These are phyloP conservation scores for Amanita muscaria DNA, from an alignment of 768 basidiomycete species.

Conservation along the genomic window DNA sequence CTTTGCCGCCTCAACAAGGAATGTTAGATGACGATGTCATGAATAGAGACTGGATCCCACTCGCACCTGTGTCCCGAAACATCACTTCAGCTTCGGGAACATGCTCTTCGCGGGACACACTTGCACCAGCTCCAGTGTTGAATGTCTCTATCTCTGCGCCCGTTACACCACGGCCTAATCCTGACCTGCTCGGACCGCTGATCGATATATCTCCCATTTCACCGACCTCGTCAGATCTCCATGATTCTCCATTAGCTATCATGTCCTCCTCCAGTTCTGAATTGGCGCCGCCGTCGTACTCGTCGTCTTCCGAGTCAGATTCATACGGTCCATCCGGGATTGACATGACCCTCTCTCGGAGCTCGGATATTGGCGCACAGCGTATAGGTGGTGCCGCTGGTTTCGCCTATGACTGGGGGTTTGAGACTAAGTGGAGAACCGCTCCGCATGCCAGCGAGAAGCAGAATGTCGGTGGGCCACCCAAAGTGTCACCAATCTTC, in stretches of 20 bases:
- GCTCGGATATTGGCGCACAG: slow-evolving; percentile 1
- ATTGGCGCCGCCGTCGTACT: not conserved
- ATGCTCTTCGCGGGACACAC: not conserved
- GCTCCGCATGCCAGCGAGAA: not conserved
- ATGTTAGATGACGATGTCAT: not conserved
- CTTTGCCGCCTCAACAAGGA: slow-evolving; percentile 2
- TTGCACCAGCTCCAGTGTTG: not conserved
- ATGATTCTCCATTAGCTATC: not conserved
- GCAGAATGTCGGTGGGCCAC: not conserved
- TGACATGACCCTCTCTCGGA: not conserved
- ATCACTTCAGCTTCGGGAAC: not conserved
- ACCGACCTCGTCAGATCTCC: not conserved
- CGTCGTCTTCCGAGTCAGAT: not conserved
- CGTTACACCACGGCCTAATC: not conserved
- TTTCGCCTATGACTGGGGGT: slow-evolving; percentile 9
- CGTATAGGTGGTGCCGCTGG: not conserved
- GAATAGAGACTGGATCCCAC: slow-evolving; percentile 1
- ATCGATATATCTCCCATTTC: slow-evolving; percentile 4
- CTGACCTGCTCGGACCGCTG: slow-evolving; percentile 3
- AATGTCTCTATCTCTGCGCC: slow-evolving; percentile 1
- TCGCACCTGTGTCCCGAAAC: not conserved
- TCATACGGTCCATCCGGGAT: not conserved
- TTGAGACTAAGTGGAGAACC: too few species aligned
- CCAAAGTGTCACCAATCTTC: too few species aligned
- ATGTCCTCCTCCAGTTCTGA: slow-evolving; percentile 2